Conservation (phyloP, 805 yeast genomes). For the Lipomyces sp. region DNA sequence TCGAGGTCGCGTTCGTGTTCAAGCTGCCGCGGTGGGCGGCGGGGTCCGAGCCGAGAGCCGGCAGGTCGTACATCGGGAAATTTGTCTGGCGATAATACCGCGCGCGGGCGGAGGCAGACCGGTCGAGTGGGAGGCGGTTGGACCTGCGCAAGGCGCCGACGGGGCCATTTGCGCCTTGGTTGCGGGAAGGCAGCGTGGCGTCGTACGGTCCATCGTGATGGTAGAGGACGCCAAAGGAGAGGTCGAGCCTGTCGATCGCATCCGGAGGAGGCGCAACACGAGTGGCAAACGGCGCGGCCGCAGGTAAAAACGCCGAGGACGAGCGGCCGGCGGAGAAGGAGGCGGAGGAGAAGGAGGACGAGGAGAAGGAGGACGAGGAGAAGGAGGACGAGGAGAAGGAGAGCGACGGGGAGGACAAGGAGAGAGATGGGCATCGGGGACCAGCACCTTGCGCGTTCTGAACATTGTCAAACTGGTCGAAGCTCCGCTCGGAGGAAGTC, state of each 20-base stretch:
- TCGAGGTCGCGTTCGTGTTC: constrained; percentile 10
- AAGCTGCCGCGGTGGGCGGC: too few relatives aligned
- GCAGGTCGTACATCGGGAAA: too few relatives aligned
- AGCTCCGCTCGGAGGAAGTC: too few relatives aligned
- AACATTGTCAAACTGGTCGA: too few relatives aligned
- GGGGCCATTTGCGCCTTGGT: constrained; percentile 15
- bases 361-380: not conserved
- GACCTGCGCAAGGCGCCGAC: constrained; percentile 19
- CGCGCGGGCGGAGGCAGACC: constrained; percentile 7
- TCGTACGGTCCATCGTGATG: constrained; percentile 29
- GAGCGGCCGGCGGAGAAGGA: not conserved
- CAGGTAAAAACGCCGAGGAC: not conserved
- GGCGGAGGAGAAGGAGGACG: not conserved
- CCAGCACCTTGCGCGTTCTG: too few relatives aligned
- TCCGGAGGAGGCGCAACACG: not conserved
- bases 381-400: too few relatives aligned
- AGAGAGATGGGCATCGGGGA: too few relatives aligned
- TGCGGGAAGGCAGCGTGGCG: constrained; percentile 14
- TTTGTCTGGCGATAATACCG: too few relatives aligned
- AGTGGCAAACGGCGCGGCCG: not conserved
- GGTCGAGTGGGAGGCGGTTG: constrained; percentile 17
- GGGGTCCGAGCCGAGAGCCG: too few relatives aligned
- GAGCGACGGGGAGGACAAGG: too few relatives aligned
- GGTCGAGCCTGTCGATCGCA: constrained; percentile 6
- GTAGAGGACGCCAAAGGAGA: not conserved